Evolutionary conservation across 768 basidiomycete species (phyloP).

Genomic region (Leccinum disarticulatum): DNA sequence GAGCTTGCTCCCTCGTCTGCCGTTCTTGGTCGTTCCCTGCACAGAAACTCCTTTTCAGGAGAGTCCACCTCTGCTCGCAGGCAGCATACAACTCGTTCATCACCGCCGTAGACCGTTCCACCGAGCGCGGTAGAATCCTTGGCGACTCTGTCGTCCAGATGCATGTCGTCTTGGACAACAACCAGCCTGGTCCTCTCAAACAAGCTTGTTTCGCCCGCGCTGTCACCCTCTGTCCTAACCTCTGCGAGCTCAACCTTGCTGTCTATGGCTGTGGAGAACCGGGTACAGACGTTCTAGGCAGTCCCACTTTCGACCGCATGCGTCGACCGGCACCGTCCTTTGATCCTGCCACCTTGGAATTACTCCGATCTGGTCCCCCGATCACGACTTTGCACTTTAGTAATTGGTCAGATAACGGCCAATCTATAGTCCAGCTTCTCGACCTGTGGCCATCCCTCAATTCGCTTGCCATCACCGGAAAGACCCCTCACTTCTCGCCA

Average conservation of each 20-base stretch:
- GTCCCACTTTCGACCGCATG: constrained; percentile 46
- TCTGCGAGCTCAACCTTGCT: constrained; percentile 54
- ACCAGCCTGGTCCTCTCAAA: constrained; percentile 59
- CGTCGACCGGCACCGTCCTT: constrained; percentile 54
- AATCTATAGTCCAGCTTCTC: constrained; percentile 59
- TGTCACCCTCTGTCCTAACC: constrained; percentile 57
- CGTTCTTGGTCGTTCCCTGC: constrained; percentile 62
- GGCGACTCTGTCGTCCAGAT: constrained; percentile 54
- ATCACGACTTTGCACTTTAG: constrained; percentile 57
- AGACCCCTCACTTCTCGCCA: constrained; percentile 49
- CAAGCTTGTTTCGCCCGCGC: constrained; percentile 58
- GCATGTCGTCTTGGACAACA: constrained; percentile 61
- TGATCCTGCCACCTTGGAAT: constrained; percentile 48
- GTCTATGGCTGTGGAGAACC: constrained; percentile 59
- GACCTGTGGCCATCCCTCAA: constrained; percentile 59
- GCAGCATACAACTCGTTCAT: constrained; percentile 54
- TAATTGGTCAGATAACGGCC: constrained; percentile 69
- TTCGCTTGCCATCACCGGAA: constrained; percentile 58
- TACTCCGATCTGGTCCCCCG: constrained; percentile 54
- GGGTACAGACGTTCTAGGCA: constrained; percentile 49
- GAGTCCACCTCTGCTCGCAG: constrained; percentile 54
- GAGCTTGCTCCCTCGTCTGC: constrained; percentile 62
- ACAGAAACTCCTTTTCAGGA: constrained; percentile 64
- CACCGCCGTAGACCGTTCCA: constrained; percentile 47
- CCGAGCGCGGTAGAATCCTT: constrained; percentile 48